Conservation (phyloP, 2,329 filamentous ascomycete species). For the Colletotrichum falcatum region DNA sequence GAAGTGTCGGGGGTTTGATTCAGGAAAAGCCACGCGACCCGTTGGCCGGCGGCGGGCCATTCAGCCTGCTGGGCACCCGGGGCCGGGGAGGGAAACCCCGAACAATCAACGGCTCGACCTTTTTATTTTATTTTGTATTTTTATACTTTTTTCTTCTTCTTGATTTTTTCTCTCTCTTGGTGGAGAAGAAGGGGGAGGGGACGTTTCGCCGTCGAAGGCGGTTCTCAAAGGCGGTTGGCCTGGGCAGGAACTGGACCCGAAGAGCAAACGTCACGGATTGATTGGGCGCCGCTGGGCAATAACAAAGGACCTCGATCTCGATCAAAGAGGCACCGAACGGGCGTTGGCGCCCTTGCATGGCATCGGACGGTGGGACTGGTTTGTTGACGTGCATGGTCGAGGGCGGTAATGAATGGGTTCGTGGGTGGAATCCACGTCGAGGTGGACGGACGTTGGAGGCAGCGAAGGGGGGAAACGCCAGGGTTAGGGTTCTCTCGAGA, state of each 20-base stretch:
- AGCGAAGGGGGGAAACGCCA: constrained; percentile 4
- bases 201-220: constrained; percentile 19
- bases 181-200: too few relatives aligned
- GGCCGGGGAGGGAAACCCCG: constrained; percentile 12
- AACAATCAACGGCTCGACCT: neutral
- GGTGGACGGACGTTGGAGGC: constrained; percentile 11
- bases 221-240: constrained; percentile 1
- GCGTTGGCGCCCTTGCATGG: constrained; percentile 18
- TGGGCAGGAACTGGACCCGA: constrained; percentile 24
- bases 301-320: constrained; percentile 27
- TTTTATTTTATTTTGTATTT: too few relatives aligned
- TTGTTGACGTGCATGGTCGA: constrained; percentile 37
- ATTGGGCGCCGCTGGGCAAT: constrained; percentile 19
- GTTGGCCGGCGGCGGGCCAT: constrained; percentile 15
- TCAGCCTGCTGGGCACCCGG: constrained; percentile 9
- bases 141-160: too few relatives aligned
- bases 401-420: constrained; percentile 12
- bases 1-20: constrained; percentile 38
- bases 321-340: constrained; percentile 14
- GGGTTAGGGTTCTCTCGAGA: constrained; percentile 24
- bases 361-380: constrained; percentile 34
- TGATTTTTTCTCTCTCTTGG: too few relatives aligned
- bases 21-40: constrained; percentile 13
- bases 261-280: constrained; percentile 5
- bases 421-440: neutral